phyloP scores from a whole-genome alignment of 345 rosid genomes.

The Populus tremula region DNA sequence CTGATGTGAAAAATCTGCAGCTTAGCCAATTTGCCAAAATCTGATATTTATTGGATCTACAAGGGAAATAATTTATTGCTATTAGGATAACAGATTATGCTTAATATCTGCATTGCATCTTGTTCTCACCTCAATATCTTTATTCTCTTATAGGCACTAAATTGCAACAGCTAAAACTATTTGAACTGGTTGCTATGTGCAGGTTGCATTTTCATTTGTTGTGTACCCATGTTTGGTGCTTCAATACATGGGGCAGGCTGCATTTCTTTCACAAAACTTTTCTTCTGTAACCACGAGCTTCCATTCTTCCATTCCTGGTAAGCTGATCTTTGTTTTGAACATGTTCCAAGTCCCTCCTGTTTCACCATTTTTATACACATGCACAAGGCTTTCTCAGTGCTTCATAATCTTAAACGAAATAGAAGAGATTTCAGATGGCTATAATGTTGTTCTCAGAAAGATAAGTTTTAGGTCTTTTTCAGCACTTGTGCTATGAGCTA shows the following conservation, averaged over 20 bases:
- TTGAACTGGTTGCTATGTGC: constrained; percentile 30
- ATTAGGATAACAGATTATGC: background rate
- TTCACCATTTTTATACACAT: background rate
- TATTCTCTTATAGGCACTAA: background rate
- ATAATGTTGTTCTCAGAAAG: background rate
- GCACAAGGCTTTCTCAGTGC: background rate
- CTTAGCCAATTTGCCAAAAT: background rate
- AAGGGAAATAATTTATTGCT: background rate
- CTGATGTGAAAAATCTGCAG: background rate
- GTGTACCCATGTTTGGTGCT: constrained; percentile 92
- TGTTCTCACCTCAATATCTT: background rate
- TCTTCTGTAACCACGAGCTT: constrained; percentile 60
- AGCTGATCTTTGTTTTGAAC: background rate
- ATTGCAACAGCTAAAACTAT: background rate
- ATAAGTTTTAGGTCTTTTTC: background rate
- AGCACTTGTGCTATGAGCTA: background rate
- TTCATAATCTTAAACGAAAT: background rate
- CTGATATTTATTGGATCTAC: background rate
- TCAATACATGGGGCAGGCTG: constrained; percentile 99
- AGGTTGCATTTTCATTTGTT: constrained; percentile 71
- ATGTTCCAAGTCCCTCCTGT: constrained; percentile 12
- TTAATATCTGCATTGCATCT: background rate
- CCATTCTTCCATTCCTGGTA: constrained; percentile 89
- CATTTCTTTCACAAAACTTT: constrained; percentile 80
- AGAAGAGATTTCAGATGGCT: background rate